phyloP scores from a whole-genome alignment of 371 early-diverging fungal species.

The Rhizopus stolonifer region DNA sequence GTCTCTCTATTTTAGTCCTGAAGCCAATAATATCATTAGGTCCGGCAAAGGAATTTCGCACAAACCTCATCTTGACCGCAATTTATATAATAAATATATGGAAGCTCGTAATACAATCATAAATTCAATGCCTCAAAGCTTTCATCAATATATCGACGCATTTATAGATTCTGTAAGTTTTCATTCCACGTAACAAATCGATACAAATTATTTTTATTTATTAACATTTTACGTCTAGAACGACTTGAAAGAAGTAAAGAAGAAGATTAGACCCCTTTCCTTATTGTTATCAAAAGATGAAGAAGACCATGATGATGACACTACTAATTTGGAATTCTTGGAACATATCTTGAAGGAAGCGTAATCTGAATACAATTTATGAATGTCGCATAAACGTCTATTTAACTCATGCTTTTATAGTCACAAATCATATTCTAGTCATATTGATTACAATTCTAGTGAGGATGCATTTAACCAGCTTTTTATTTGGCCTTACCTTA shows the following conservation, averaged over 20 bases:
- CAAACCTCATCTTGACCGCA: slow-evolving; percentile 6
- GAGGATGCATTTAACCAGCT: no score
- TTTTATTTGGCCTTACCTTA: no score
- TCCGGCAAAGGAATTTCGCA: slow-evolving; percentile 4
- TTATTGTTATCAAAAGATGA: slow-evolving; percentile 2
- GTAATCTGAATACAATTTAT: slow-evolving; percentile 2
- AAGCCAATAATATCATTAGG: slow-evolving; percentile 7
- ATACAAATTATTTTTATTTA: neutral
- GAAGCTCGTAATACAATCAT: neutral
- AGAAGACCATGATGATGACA: neutral
- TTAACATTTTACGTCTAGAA: slow-evolving; percentile 4
- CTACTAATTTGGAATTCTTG: slow-evolving; percentile 3
- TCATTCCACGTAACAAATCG: slow-evolving; percentile 1
- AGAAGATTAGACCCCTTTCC: slow-evolving; percentile 3
- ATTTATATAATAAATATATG: neutral
- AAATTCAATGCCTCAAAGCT: neutral
- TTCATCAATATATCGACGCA: slow-evolving; percentile 4
- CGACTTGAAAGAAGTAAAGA: slow-evolving; percentile 2
- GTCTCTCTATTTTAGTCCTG: slow-evolving; percentile 5
- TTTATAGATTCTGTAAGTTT: slow-evolving; percentile 4
- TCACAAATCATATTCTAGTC: no score
- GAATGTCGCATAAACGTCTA: neutral
- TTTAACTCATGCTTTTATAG: slow-evolving; percentile 16
- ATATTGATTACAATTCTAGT: no score
- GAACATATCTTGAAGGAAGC: slow-evolving; percentile 1